Base-by-base conservation (phyloP, 768 basidiomycete genomes). In the Termitomyces sp. region DNA sequence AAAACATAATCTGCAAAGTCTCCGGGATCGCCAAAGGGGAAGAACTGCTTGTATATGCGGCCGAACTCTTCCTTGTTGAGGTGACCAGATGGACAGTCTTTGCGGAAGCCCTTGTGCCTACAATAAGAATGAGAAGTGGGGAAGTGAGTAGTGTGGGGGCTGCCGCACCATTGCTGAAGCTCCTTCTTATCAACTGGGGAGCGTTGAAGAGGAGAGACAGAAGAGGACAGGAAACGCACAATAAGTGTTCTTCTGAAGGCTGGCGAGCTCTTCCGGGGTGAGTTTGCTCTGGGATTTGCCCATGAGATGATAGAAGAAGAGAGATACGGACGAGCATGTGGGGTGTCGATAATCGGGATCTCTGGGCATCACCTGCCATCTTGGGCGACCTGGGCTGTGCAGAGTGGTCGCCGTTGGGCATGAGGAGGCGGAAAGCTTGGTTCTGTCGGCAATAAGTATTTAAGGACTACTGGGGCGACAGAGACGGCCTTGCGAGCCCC, bases 31-130 rank as follows among this genome's bases (percentile, higher is more conserved):
- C 97, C 97, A 70, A 99, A 99, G 31, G 97, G 97, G 82, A 99
- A 99, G 89, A 99, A 99, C 75, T 98, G 97, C 73, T 95, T 94
- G 84, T 98, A 99, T 81, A 99, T 99, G 74, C 90, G 88, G 70
- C 90, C 84, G 78, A 99, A 99, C 73, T 96, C 96, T 59, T 86
- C 80, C 81, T 94, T 97, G 84, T 98, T 92, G 69, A 99, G 86
- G 66, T 95, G 92, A 46, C 97, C 97, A 4, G 94, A 91, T 1
- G 97, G 97, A 73, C 97, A 99, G 76, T 99, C 97, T 76, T 95
- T 97, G 71, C 96, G 86, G 80, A 98, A 99, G 50, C 97, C 97
- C 77, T 98, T 98, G 84, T 98, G 96, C 96, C 93, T 96, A 74
- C 38, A 29, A 57, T 56, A 62, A 64, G 60, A 60, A 25, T 62